Base-by-base conservation (phyloP, 805 yeast genomes). In the fission yeast (Schizosaccharomyces pombe) region DNA sequence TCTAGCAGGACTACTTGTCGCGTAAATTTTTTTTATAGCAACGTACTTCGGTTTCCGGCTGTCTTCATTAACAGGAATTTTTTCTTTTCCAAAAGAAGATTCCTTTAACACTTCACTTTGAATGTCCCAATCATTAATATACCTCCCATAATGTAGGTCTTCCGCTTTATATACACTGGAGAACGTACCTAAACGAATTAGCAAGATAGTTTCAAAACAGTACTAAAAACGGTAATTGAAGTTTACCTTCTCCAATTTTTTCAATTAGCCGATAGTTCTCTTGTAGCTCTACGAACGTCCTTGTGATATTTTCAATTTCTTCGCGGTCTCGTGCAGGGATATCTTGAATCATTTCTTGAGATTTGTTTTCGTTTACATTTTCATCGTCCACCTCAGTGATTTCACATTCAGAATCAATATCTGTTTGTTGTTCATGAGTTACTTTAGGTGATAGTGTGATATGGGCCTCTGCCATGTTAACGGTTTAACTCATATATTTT, bases 11-110 rank as follows among this genome's bases (percentile, higher is more conserved):
- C 96, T 85, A 1, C 95, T 84, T 0, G 98, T 91, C 22, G 87
- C 97, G 65, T 89, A 87, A 52, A 91, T 85, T 62, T 91, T 77
- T 64, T 91, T 91, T 60, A 91, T 70, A 1, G 99, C 99, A 56
- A 91, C 97, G 54, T 71, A 56, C 14, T 47, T 62, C 67, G 1
- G 68, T 68, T 59, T 64, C 64, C n/a, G 12, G n/a, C 24, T 37
- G 24, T 9, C 40, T 19, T 51, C 11, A 9, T 28, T 14, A 12
- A 19, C 47, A 55, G 40, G 12, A 16, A 16, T 29, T 43, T 37
- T 55, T 11, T 12, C 39, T 4, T 4, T 14, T 26, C 29, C 29
- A 51, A 16, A 1, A 51, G 16, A 47, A 11, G 33, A 33, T 6
- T 51, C 34, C 53, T n/a, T 12, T 14, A 11, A 3, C n/a, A 2